Base-by-base conservation (phyloP, 1,284 basidiomycete genomes). In the Acaromyces ingoldii region DNA sequence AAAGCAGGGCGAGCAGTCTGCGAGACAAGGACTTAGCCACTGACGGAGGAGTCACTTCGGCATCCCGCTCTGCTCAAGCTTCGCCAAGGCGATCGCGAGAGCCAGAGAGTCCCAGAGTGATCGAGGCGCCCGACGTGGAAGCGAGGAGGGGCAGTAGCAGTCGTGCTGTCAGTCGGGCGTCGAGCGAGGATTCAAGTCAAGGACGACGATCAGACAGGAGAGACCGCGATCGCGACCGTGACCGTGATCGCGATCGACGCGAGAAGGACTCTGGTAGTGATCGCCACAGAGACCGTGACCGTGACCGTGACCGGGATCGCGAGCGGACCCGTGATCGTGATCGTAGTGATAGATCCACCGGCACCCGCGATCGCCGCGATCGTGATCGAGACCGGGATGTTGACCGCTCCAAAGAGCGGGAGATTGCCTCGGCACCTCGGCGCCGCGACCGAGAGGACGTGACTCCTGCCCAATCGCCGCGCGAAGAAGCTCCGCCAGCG, bases 291-390 rank as follows among this genome's bases (percentile, higher is more conserved):
- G 33, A 36, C 22, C 41, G 42, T 17, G 47, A 42, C 26, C 36
- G 34, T n/a, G 47, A 34, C 7, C 36, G 37, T 9, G 39, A 55
- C 3, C 30, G 37, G 24, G 56, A 46, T 21, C 49, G 58, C 9
- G 57, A 58, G 28, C 46, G 53, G 2, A 54, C 51, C 2, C 56
- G 60, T 13, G 58, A 58, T 13, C 24, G 41, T 15, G 15, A 22
- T n/a, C 30, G 30, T 11, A 19, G 31, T n/a, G 45, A 47, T 22
- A 37, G 5, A 17, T 37, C 5, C 15, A n/a, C 36, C 36, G 6
- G 6, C 19, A 21, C 6, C 5, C 36, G 36, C 15, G 11, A 37
- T 37, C 15, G 36, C 36, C 25, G 45, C 24, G 45, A 47, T 40
- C 33, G 47, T 21, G 42, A 45, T 11, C 13, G 42, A 45, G 42